phyloP scores from a whole-genome alignment of 139 green algal genomes.

The Auxenochlorella protothecoides region DNA sequence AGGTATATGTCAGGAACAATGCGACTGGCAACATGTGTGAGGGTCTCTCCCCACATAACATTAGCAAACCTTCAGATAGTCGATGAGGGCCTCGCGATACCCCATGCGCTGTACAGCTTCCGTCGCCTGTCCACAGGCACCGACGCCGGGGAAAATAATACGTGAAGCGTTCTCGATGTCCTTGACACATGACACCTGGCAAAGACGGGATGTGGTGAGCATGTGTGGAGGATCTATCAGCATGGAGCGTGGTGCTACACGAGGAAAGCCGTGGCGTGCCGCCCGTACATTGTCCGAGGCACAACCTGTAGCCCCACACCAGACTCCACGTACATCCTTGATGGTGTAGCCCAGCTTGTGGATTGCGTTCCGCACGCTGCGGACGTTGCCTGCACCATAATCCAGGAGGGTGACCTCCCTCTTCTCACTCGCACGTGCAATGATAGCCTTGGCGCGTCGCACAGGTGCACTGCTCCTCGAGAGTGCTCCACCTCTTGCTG shows the following conservation, averaged over 20 bases:
- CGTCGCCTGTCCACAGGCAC: slow-evolving; percentile 86
- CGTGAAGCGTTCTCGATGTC: slow-evolving; percentile 63
- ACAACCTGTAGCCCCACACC: neutral
- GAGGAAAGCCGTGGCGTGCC: too few species aligned
- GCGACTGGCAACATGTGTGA: neutral
- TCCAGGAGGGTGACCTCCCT: slow-evolving; percentile 82
- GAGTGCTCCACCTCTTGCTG: too few species aligned
- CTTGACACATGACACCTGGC: too few species aligned
- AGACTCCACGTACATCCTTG: slow-evolving; percentile 59
- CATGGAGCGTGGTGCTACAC: too few species aligned
- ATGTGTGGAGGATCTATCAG: too few species aligned
- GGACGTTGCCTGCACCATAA: slow-evolving; percentile 97
- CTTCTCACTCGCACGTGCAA: neutral
- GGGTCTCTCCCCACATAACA: neutral
- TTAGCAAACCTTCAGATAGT: slow-evolving; percentile 66
- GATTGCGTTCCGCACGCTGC: slow-evolving; percentile 92
- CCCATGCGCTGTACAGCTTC: slow-evolving; percentile 50
- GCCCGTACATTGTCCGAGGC: slow-evolving; percentile 2
- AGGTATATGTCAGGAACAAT: too few species aligned
- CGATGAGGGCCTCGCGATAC: slow-evolving; percentile 61
- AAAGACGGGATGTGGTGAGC: slow-evolving; percentile 4
- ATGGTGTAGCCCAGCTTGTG: slow-evolving; percentile 80
- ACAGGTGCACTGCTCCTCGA: too few species aligned
- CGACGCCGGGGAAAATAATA: slow-evolving; percentile 95
- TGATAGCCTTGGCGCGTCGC: neutral